These are phyloP conservation scores for Garcia nutans DNA, from an alignment of 345 rosid genomes.

Conservation along the genomic window DNA sequence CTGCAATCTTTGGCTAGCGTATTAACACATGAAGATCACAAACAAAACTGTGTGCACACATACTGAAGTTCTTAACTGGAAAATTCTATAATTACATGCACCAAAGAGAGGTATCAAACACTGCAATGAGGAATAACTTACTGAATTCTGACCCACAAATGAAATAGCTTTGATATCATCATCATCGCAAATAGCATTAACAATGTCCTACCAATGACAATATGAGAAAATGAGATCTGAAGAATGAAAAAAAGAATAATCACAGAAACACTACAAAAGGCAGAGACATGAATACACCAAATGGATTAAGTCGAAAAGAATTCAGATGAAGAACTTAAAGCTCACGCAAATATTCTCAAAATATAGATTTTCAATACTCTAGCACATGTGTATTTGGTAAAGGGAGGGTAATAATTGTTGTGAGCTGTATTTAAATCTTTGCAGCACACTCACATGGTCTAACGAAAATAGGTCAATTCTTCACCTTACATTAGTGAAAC, in stretches of 20 bases:
- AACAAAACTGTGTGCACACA: neutral
- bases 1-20: neutral
- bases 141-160: conserved; percentile 38
- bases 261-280: neutral
- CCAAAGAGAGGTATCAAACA: neutral
- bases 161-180: conserved; percentile 52
- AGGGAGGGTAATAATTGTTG: neutral
- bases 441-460: neutral
- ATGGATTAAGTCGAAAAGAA: neutral
- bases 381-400: neutral
- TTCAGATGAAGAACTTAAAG: neutral
- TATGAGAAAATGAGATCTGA: conserved; percentile 3
- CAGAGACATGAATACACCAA: neutral
- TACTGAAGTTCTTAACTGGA: neutral
- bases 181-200: conserved; percentile 47
- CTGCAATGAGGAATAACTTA: conserved; percentile 24
- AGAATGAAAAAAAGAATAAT: neutral
- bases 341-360: neutral
- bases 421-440: neutral
- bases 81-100: conserved; percentile 1
- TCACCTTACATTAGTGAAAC: neutral
- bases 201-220: conserved; percentile 39
- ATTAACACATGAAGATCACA: neutral
- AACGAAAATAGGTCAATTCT: conserved; percentile 2
- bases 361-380: neutral